Evolutionary conservation across 1,284 basidiomycete species (phyloP).

Genomic region (Malassezia furfur): DNA sequence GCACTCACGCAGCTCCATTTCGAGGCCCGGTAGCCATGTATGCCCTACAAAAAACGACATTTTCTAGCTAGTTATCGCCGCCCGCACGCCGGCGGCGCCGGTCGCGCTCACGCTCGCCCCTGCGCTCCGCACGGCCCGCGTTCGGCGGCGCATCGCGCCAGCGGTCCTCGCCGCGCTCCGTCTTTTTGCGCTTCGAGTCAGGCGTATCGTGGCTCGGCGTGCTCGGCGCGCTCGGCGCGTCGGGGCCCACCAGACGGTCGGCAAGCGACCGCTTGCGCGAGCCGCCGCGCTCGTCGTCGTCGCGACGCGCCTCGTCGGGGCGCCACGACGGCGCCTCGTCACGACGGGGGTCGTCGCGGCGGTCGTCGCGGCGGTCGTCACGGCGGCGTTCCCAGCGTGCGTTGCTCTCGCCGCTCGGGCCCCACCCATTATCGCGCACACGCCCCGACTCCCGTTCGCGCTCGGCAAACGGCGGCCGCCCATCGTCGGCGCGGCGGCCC

Average conservation of each 20-base stretch:
- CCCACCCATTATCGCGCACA: background rate
- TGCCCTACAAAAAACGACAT: background rate
- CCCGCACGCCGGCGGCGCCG: constrained; percentile 16
- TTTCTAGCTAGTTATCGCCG: constrained; percentile 4
- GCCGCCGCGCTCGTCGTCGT: constrained; percentile 2
- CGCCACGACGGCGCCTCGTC: background rate
- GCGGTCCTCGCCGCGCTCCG: background rate
- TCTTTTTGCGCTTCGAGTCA: constrained; percentile 12
- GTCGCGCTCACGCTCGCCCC: constrained; percentile 16
- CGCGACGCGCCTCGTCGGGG: background rate
- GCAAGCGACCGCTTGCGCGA: constrained; percentile 16
- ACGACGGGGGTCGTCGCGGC: background rate
- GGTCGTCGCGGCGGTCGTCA: background rate
- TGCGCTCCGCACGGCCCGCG: background rate
- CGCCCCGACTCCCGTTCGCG: background rate
- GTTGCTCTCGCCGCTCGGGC: background rate
- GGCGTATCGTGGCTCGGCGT: constrained; percentile 1
- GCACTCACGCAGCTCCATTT: constrained; percentile 21
- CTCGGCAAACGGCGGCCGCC: background rate
- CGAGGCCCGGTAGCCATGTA: constrained; percentile 19
- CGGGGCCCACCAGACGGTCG: constrained; percentile 10
- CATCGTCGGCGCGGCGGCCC: background rate
- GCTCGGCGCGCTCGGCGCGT: constrained; percentile 2
- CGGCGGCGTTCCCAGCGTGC: constrained; percentile 10
- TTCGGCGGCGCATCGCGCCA: constrained; percentile 3